Evolutionary conservation across 2,329 filamentous ascomycete species (phyloP), one percentile per base, ranked within the genome.

Genomic region (Phialophora expanda): DNA sequence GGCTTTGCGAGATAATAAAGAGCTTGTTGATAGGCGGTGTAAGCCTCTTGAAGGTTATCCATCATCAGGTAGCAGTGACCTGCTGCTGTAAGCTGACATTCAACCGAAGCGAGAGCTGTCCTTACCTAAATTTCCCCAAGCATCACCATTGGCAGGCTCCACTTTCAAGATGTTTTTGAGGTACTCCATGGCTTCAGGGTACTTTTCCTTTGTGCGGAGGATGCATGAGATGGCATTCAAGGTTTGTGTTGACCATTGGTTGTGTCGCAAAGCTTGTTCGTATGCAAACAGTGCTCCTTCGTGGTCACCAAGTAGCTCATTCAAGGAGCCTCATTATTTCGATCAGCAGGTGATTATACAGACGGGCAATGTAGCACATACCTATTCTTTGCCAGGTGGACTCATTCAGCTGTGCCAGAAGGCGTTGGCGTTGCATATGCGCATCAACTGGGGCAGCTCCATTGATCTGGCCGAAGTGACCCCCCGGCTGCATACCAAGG

Each of bases 51-150:
- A 38, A 98, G 81, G 74, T 97, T 94, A 75, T 99, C 95, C 87
- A 97, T 96, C 95, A 99, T 99, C 28, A 99, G 84, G 76, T 94
- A 96, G 80, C 95, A 98, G 78, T 98, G 95, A n/a, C 95, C 92
- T 94, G 72, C 14, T 53, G 32, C 57, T 61, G 28, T 26, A 70
- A 73, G 50, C 72, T 75, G 57, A 76, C 73, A 61, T 71, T 58
- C 69, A 41, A 34, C 60, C 53, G 26, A 38, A 48, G 17, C 5
- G 22, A 2, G 41, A 44, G 11, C 20, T n/a, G 41, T 7, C 26
- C 86, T 70, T 84, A 95, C 92, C 94, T 32, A 98, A 84, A 76
- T 93, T 97, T 56, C 94, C 94, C 95, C 94, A 98, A 53, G 95
- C 93, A 78, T 98, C 95, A 66, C 95, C 95, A 76, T 96, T 97